Base-by-base conservation (phyloP, 1,139 yeast genomes). In the Candida sp. region DNA sequence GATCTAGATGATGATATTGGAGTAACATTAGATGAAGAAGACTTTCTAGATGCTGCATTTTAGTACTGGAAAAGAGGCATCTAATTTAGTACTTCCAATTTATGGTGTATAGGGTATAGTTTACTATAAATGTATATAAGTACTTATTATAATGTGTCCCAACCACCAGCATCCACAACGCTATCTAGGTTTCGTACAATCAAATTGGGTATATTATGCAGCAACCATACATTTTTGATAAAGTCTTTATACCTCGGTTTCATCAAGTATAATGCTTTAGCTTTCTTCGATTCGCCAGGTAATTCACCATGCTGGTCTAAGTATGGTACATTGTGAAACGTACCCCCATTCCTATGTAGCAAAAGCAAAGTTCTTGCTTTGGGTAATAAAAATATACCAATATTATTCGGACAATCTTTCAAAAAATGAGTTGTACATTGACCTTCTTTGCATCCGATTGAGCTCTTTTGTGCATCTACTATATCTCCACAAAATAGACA, bases 231-330 rank as follows among this genome's bases (percentile, higher is more conserved):
- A 33, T 77, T 77, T 45, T 84, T 74, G 19, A 77, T 77, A 47
- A 91, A 76, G 40, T 83, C 80, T 37, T 84, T 81, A 57, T 90
- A 93, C 41, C 90, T 73, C 5, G 71, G 68, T 42, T 70, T 65
- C 66, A 81, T 82, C 48, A 93, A 67, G 50, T 75, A 82, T 45
- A 91, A 80, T 0, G 95, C 88, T 43, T 88, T 79, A 1, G 85
- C 84, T 43, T 84, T 79, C 52, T 87, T 84, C 35, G 80, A 68
- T 40, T 87, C 95, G 39, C 82, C 85, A 39, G 91, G 91, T 12
- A 82, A 64, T 56, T 91, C 98, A 0, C 98, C 98, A 61, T 89
- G 96, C 39, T 77, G 74, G 60, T 91, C 97, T 37, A 88, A 66
- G 57, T 83, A 93, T 0, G 98, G 99, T 1, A 96, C 87, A 36